Evolutionary conservation across 306 rosid species (phyloP), one percentile per base, ranked within the genome.

Genomic region (Castanospermum australe): DNA sequence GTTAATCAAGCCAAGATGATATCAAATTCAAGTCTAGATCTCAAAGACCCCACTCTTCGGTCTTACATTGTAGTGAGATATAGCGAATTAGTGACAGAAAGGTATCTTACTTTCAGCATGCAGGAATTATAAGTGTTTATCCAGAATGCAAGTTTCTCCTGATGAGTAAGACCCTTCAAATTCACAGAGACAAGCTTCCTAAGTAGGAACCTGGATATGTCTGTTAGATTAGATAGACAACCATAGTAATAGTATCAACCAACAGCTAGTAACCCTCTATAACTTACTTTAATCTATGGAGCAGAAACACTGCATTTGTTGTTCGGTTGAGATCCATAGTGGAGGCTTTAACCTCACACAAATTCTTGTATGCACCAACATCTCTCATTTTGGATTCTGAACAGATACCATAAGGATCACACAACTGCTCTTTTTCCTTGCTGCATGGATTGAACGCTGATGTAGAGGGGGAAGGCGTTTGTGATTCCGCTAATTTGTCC

Each of bases 141-240:
- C 96, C 96, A 91, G 82, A 91, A 91, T 60, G 96, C 93, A 59
- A 91, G 91, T 85, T 88, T 90, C 85, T 90, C 87, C 56, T 87
- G 97, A 77, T 92, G 93, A 62, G 85, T 87, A 50, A 92, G 97
- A 74, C 82, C 89, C 80, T 88, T 88, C 47, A 92, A 81, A 63
- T 86, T 90, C 56, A 92, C 89, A 9, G 89, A 69, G 76, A 90
- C 88, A 64, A 92, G 92, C 80, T 85, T 86, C 51, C 83, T 86
- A 28, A 88, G 83, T 47, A 90, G 82, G 64, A 76, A 81, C 83
- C 93, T 88, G 90, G 35, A 66, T 24, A 30, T 74, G 33, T 15
- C 11, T 13, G 9, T 36, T 2, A 62, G 48, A 57, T 76, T 60
- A 76, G 10, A 32, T 14, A 24, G 57, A 64, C 62, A 1, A 47